Evolutionary conservation across 345 rosid genomes (phyloP), one percentile per base, ranked within the genome.

Genomic region (Syzygium grande): DNA sequence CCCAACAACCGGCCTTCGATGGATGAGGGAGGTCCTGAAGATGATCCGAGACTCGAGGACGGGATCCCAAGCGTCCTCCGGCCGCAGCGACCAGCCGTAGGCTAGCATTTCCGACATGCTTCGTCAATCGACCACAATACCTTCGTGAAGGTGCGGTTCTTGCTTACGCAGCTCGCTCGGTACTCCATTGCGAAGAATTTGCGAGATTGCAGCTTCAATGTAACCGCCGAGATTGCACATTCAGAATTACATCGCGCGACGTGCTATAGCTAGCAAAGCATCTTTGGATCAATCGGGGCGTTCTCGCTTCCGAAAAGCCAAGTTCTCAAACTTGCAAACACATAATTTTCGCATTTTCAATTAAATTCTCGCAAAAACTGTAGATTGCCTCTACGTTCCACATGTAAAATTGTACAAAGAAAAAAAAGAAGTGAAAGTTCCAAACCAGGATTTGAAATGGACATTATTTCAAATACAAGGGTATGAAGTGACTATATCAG

Each of bases 31-130:
- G 54, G 98, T 94, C 73, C 85, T 94, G 88, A 97, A 94, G 95
- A 94, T 95, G 98, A 95, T 97, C 52, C 89, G 96, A 89, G 98
- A 97, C 85, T 89, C 98, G n/a, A 95, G 99, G 86, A 97, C 96
- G 0, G 99, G 95, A 89, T 96, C 94, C 51, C 98, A 92, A 51
- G 87, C 93, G 38, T 96, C 98, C 8, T 96, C 98, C 41, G 95
- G 94, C 89, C 92, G 95, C 41, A 96, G 99, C 41, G 99, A 97
- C 86, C 99, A 95, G 88, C 95, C 98, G 0, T 99, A 97, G 0
- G 94, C 87, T 97, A 93, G 61, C 98, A 93, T 90, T 92, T 73
- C 46, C 27, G 49, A 73, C 49, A 19, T 8, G 49, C 80, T 73
- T 73, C 80, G 14, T 34, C 23, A 19, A 9, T 38, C 80, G 7